These are phyloP conservation scores for Colletotrichum sp. DNA, from an alignment of 2,329 filamentous ascomycete species.

Conservation along the genomic window DNA sequence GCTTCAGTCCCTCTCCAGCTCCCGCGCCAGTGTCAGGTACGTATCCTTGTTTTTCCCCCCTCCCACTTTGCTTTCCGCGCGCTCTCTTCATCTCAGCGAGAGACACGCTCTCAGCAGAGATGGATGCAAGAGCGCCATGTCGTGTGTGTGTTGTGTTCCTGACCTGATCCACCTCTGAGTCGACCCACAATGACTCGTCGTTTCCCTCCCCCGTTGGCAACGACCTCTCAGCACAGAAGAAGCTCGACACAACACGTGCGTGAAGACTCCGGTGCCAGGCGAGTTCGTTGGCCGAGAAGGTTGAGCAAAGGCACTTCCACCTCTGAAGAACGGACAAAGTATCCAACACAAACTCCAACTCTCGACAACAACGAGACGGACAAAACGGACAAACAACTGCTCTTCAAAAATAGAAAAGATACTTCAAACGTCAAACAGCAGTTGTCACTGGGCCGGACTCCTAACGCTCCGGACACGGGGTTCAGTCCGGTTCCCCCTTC, in stretches of 20 bases:
- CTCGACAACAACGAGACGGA: not conserved
- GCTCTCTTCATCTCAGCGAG: not conserved
- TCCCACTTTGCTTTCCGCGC: not conserved
- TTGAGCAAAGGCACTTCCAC: not conserved
- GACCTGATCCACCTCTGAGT: not conserved
- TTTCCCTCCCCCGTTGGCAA: not conserved
- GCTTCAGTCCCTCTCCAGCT: not conserved
- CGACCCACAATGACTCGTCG: slow-evolving; percentile 9
- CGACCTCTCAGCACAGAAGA: not conserved
- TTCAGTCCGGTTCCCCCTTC: not conserved
- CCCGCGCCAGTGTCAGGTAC: not conserved
- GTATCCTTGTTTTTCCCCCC: not conserved
- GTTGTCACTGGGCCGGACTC: not conserved
- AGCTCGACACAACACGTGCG: not conserved
- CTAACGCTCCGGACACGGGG: not conserved
- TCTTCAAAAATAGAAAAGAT: not conserved
- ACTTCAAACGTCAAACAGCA: not conserved
- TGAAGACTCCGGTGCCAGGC: not conserved
- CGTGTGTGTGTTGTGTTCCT: not conserved
- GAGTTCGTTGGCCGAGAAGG: not conserved
- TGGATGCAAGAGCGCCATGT: not conserved
- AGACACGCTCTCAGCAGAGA: not conserved
- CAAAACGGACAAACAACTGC: not conserved
- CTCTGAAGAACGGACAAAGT: not conserved
- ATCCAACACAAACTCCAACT: not conserved